Evolutionary conservation across 2,329 filamentous ascomycete genomes (phyloP).

Genomic region (Colletotrichum melonis): DNA sequence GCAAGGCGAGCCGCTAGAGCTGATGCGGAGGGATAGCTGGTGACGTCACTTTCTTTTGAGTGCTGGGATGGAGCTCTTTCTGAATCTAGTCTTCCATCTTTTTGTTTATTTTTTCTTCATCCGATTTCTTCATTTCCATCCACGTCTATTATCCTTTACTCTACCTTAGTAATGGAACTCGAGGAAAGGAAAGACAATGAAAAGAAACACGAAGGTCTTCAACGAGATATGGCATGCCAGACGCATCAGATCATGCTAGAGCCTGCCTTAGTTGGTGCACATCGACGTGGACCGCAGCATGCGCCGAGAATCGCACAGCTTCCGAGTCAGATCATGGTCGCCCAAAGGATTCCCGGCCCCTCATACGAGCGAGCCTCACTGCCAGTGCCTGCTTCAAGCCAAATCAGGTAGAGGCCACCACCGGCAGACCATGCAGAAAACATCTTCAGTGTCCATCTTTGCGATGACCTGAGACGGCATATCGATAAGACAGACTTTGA

Average conservation of each 20-base stretch:
- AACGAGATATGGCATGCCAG: background rate
- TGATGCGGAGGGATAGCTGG: background rate
- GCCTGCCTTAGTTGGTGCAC: background rate
- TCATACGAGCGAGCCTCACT: background rate
- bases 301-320: background rate
- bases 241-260: background rate
- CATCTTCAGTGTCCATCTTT: background rate
- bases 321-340: background rate
- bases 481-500: background rate
- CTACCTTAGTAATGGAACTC: no score
- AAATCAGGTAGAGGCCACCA: background rate
- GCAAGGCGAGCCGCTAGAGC: background rate
- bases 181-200: background rate
- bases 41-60: constrained; percentile 13
- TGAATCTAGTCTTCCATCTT: constrained; percentile 3
- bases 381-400: background rate
- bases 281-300: background rate
- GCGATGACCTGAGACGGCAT: background rate
- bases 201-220: background rate
- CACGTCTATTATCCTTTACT: no score
- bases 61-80: constrained; percentile 26
- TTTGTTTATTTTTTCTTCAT: no score
- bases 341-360: background rate
- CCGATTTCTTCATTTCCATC: no score
- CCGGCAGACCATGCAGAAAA: background rate